Evolutionary conservation across 2,329 filamentous ascomycete species (phyloP).

Genomic region (Didymella lethalis): DNA sequence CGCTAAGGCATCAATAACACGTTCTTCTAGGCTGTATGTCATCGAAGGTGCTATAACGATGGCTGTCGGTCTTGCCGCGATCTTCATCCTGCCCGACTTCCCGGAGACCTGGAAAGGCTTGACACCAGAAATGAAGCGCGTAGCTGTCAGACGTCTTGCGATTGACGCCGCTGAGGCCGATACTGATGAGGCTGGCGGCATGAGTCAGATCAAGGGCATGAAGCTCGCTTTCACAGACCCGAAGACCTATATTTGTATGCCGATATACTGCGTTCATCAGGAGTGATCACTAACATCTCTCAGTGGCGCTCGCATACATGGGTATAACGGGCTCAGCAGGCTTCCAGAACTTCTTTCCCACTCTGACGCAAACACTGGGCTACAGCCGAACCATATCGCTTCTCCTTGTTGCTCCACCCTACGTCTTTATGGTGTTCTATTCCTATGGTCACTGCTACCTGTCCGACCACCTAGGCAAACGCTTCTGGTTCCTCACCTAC

Average conservation of each 20-base stretch:
- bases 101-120: slow-evolving; percentile 52
- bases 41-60: slow-evolving; percentile 51
- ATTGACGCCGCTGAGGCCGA: slow-evolving; percentile 56
- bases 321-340: slow-evolving; percentile 59
- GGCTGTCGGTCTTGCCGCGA: slow-evolving; percentile 42
- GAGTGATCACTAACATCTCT: neutral
- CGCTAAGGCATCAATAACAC: neutral
- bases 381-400: slow-evolving; percentile 63
- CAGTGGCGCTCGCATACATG: slow-evolving; percentile 58
- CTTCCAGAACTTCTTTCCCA: slow-evolving; percentile 66
- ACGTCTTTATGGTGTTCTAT: slow-evolving; percentile 65
- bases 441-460: slow-evolving; percentile 51
- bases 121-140: slow-evolving; percentile 54
- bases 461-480: slow-evolving; percentile 53
- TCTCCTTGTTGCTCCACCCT: slow-evolving; percentile 65
- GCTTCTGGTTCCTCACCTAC: slow-evolving; percentile 53
- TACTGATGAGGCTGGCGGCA: slow-evolving; percentile 57
- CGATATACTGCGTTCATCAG: too few species aligned
- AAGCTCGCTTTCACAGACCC: slow-evolving; percentile 61
- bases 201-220: slow-evolving; percentile 59
- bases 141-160: slow-evolving; percentile 58
- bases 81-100: slow-evolving; percentile 51
- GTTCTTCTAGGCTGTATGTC: slow-evolving; percentile 40
- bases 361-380: slow-evolving; percentile 62
- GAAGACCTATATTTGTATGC: slow-evolving; percentile 56